Evolutionary conservation across 2,329 filamentous ascomycete genomes (phyloP).

Genomic region (Westerdykella ornata): DNA sequence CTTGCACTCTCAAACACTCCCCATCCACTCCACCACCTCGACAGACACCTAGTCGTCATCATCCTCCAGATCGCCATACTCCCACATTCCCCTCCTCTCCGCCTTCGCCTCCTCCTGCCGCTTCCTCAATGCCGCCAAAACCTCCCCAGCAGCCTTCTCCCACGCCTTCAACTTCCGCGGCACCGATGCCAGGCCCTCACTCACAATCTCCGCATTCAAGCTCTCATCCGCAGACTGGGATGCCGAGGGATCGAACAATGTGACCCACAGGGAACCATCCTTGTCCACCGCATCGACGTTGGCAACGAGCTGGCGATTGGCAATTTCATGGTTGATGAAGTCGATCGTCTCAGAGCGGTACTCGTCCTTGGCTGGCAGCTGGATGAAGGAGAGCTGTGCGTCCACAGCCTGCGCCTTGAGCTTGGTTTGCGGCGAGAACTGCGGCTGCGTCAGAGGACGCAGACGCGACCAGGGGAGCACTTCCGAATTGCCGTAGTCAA

Average conservation of each 20-base stretch:
- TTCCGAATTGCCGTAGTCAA: constrained; percentile 96
- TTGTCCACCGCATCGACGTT: constrained; percentile 81
- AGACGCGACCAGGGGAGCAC: constrained; percentile 77
- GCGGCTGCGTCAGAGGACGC: constrained; percentile 68
- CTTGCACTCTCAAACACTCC: neutral
- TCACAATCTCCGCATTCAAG: constrained; percentile 81
- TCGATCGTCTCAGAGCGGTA: constrained; percentile 75
- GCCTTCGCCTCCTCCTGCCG: constrained; percentile 73
- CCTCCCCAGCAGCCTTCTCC: constrained; percentile 70
- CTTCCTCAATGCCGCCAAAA: constrained; percentile 65
- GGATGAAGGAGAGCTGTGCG: constrained; percentile 78
- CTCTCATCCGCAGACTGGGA: constrained; percentile 62
- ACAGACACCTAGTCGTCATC: constrained; percentile 13
- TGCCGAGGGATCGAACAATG: constrained; percentile 71
- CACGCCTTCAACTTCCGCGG: constrained; percentile 85
- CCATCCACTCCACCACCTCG: neutral
- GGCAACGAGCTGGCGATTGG: constrained; percentile 71
- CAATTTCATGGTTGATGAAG: constrained; percentile 68
- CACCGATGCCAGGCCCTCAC: constrained; percentile 82
- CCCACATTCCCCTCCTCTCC: constrained; percentile 84
- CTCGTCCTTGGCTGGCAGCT: constrained; percentile 74
- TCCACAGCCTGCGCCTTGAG: constrained; percentile 83
- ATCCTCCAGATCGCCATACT: constrained; percentile 86
- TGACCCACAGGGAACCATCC: constrained; percentile 78
- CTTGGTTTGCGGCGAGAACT: constrained; percentile 68